Evolutionary conservation across 768 basidiomycete genomes (phyloP).

Genomic region (Tricholoma sp.): DNA sequence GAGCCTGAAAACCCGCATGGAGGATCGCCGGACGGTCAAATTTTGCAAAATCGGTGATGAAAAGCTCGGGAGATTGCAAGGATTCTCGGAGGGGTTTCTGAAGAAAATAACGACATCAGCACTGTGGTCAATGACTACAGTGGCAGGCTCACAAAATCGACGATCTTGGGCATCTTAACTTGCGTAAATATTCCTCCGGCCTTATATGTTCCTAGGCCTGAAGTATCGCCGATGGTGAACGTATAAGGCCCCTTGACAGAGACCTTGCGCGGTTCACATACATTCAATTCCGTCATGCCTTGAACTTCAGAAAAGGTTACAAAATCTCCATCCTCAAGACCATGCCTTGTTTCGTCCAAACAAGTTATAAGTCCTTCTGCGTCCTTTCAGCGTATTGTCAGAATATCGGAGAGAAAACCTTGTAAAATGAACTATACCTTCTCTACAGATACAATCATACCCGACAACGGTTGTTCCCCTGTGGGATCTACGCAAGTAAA

Average conservation of each 20-base stretch:
- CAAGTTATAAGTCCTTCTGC: constrained; percentile 92
- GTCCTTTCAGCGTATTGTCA: constrained; percentile 40
- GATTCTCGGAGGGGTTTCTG: constrained; percentile 95
- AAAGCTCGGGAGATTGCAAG: constrained; percentile 72
- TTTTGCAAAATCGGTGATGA: constrained; percentile 96
- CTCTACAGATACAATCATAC: constrained; percentile 94
- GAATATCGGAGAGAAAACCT: constrained; percentile 1
- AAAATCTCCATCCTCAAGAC: constrained; percentile 97
- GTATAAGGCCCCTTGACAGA: constrained; percentile 97
- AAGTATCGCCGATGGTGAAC: constrained; percentile 92
- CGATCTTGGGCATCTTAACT: constrained; percentile 97
- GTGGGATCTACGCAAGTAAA: constrained; percentile 97
- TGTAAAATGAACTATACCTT: constrained; percentile 49
- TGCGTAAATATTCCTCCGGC: constrained; percentile 94
- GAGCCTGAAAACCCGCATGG: constrained; percentile 92
- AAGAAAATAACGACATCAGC: background rate
- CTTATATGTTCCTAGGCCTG: constrained; percentile 69
- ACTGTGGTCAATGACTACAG: background rate
- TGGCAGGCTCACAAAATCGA: constrained; percentile 72
- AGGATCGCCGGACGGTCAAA: constrained; percentile 89
- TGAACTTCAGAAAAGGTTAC: constrained; percentile 96
- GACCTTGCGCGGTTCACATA: constrained; percentile 86
- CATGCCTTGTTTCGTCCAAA: constrained; percentile 94
- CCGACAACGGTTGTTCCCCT: constrained; percentile 89
- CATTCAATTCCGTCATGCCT: constrained; percentile 90